These are phyloP conservation scores for Conidiobolus incongruus DNA, from an alignment of 371 early-diverging fungal genomes.

Conservation along the genomic window DNA sequence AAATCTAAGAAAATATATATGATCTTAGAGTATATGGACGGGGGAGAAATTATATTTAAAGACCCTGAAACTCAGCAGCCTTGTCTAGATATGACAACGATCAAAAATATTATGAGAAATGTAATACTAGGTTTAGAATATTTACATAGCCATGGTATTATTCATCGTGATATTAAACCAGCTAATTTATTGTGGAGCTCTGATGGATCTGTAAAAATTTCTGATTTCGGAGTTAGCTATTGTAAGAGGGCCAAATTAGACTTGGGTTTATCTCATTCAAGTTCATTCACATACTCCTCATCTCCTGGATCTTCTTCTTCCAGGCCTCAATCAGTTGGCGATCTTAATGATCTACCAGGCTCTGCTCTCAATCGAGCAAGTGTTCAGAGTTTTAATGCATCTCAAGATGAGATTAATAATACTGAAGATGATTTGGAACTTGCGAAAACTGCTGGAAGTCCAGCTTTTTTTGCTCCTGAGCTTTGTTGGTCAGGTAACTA, in stretches of 20 bases:
- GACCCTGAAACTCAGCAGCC: conserved; percentile 35
- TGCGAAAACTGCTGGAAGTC: conserved; percentile 87
- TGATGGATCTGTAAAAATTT: conserved; percentile 84
- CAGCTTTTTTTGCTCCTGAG: conserved; percentile 96
- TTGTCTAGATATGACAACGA: conserved; percentile 29
- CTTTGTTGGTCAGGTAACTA: conserved; percentile 54
- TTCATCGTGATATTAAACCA: conserved; percentile 96
- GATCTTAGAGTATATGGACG: conserved; percentile 74
- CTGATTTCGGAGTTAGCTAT: conserved; percentile 68
- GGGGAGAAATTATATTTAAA: conserved; percentile 81
- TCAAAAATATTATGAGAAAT: conserved; percentile 66
- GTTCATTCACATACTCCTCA: conserved; percentile 1
- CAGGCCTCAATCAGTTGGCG: no score
- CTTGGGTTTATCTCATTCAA: neutral
- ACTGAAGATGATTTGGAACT: conserved; percentile 41
- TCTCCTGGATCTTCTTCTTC: neutral
- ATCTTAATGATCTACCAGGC: no score
- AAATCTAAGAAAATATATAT: conserved; percentile 73
- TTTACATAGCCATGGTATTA: conserved; percentile 42
- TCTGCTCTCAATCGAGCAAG: no score
- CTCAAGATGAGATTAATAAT: no score
- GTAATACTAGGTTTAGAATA: conserved; percentile 82
- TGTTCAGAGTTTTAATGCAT: no score
- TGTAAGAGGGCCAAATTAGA: neutral
- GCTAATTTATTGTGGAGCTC: conserved; percentile 88